Evolutionary conservation across 1,284 basidiomycete species (phyloP), one percentile per base, ranked within the genome.

Genomic region (Boletellus sp.): DNA sequence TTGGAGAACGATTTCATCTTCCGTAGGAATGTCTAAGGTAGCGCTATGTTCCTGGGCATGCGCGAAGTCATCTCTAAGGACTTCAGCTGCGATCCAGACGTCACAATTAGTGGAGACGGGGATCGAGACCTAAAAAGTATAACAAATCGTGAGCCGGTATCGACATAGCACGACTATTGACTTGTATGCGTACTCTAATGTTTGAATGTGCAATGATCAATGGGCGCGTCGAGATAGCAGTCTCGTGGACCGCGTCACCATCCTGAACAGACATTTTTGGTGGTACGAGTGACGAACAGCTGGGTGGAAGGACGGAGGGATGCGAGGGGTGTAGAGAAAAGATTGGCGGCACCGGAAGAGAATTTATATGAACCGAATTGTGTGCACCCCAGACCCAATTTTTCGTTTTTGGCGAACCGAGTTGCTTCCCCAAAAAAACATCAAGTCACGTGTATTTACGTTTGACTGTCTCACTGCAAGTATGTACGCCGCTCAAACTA

Each of bases 81-180:
- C 82, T 69, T 93, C 90, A 45, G 91, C 91, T 42, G 83, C 78
- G 60, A 92, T 88, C 91, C 92, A 94, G 67, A 91, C 83, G 63
- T 91, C 80, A 53, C 73, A 60, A 32, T 75, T 73, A 16, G 87
- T 84, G 39, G 89, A 84, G 52, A 94, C 87, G 48, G 88, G 91
- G 65, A 95, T 83, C 53, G 86, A 84, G 54, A 94, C 68, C 87
- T 91, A 55, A 37, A 54, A 48, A 34, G 36, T 27, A 41, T 36
- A 21, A 38, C 36, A 33, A 45, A 27, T 26, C 20, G 26, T 64
- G 37, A 58, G 41, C 32, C 47, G 29, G 40, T 10, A 19, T 5
- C 45, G 32, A 48, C 16, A 42, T 8, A 26, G 45, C 6, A 41
- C 17, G 19, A 53, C 37, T 30, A 45, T 42, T 35, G 52, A 58